A percentile compares a stretch with the other conserved stretches of the same genome.
phyloP scores from a whole-genome alignment of 78 protist species.

The Polysphondylium violaceum region DNA sequence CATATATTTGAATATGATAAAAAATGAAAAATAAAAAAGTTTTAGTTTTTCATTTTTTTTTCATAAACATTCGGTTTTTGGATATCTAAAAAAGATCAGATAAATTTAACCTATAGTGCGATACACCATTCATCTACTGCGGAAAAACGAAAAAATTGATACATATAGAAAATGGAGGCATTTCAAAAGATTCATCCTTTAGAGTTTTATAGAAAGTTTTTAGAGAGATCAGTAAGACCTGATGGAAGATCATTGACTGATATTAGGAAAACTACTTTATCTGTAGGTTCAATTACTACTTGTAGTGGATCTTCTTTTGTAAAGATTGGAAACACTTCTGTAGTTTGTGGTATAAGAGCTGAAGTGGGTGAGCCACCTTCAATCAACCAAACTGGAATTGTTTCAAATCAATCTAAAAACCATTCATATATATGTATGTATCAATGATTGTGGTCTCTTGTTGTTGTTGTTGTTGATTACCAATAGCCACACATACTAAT shows the following conservation, averaged over 20 bases:
- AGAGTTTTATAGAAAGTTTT: constrained; percentile 81
- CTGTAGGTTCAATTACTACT: constrained; percentile 71
- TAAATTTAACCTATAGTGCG: background rate
- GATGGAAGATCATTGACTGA: constrained; percentile 75
- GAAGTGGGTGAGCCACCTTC: constrained; percentile 60
- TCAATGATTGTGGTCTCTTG: too few species aligned
- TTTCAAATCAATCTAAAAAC: background rate
- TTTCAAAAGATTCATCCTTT: constrained; percentile 83
- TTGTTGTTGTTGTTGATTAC: too few species aligned
- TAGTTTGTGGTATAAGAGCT: constrained; percentile 68
- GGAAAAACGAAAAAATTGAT: too few species aligned
- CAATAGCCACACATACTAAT: background rate
- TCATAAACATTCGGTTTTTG: background rate
- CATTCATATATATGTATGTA: constrained; percentile 4
- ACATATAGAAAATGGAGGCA: constrained; percentile 65
- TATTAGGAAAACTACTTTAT: constrained; percentile 45
- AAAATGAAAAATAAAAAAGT: background rate
- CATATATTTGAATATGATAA: background rate
- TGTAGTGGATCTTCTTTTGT: constrained; percentile 78
- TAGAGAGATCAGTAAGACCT: constrained; percentile 80
- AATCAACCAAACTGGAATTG: constrained; percentile 3
- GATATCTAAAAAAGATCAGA: background rate
- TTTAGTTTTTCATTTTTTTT: background rate
- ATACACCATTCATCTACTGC: too few species aligned
- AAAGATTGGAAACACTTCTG: constrained; percentile 78